Conservation (phyloP, 1,139 yeast genomes). For the Arxiozyma heterogenica region DNA sequence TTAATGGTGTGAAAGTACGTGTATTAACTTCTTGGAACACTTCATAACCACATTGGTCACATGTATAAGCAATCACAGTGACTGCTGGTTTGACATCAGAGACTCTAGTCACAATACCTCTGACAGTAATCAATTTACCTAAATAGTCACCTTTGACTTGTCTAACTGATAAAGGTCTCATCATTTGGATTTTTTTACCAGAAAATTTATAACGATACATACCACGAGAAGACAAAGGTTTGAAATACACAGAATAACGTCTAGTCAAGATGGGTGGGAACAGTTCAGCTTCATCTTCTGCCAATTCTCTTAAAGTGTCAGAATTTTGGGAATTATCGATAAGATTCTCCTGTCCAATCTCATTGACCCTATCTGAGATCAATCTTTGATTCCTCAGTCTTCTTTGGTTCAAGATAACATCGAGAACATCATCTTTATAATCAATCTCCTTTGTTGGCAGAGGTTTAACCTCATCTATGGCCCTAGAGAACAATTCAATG, state of each 20-base stretch:
- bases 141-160: constrained; percentile 76
- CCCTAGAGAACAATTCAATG: constrained; percentile 63
- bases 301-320: constrained; percentile 28
- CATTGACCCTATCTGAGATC: constrained; percentile 26
- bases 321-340: constrained; percentile 24
- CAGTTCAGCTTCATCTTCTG: constrained; percentile 35
- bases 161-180: constrained; percentile 73
- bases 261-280: constrained; percentile 85
- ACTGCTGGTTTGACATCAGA: constrained; percentile 94
- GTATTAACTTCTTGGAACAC: constrained; percentile 90
- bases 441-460: constrained; percentile 64
- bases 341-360: constrained; percentile 44
- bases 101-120: constrained; percentile 93
- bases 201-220: constrained; percentile 14
- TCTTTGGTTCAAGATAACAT: constrained; percentile 86
- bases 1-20: constrained; percentile 73
- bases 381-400: constrained; percentile 68
- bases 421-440: constrained; percentile 84
- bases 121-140: constrained; percentile 79
- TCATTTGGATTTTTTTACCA: constrained; percentile 13
- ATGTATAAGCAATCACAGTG: constrained; percentile 86
- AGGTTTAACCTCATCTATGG: constrained; percentile 78
- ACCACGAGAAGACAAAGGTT: constrained; percentile 47
- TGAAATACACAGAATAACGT: constrained; percentile 78
- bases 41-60: constrained; percentile 96